Evolutionary conservation across 164 flowering plant species (phyloP), one percentile per base, ranked within the genome.

Genomic region (Chimonanthus salicifolius): DNA sequence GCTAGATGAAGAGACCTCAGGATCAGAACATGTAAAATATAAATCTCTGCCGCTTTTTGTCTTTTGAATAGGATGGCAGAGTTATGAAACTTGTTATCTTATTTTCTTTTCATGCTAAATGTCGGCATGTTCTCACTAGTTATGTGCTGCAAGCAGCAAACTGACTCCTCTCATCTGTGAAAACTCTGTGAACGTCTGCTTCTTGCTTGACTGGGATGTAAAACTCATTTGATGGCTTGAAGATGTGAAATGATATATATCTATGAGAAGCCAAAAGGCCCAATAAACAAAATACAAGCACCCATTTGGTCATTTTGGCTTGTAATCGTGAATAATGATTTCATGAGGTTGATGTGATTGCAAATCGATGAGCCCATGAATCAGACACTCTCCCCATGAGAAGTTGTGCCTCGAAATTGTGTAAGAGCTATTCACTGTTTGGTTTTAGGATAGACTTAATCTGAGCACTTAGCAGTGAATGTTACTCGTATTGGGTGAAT

Each of bases 1-100:
- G 33, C 62, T 9, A 64, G 63, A 7, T 58, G 68, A 9, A 69
- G 58, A 77, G 21, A 77, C 63, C 15, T 69, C 67, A 13, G 33
- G 48, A 63, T 33, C 6, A 18, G 21, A 63, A 13, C 43, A 63
- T 63, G 66, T 18, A 21, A 63, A 63, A 21, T 18, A 6, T 18
- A 18, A 63, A 21, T 18, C 66, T n/a, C 16, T 4, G n/a, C 60
- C 16, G 16, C 60, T 11, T 54, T 54, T 54, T 54, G 60, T 54
- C 4, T n/a, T 9, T 33, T 33, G 60, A n/a, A 54, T 54, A 9
- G 60, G 60, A 54, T 54, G 60, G 16, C 16, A 54, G 60, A n/a
- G n/a, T 10, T 54, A 6, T 54, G 60, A n/a, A 54, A 15, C 60
- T 54, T 54, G 16, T n/a, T 7, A 49, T 49, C 16, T 54, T 54